Percentiles rank a stretch among this genome's conserved stretches.
Conservation (phyloP, 139 green algal genomes). For the Chlorella vulgaris region DNA sequence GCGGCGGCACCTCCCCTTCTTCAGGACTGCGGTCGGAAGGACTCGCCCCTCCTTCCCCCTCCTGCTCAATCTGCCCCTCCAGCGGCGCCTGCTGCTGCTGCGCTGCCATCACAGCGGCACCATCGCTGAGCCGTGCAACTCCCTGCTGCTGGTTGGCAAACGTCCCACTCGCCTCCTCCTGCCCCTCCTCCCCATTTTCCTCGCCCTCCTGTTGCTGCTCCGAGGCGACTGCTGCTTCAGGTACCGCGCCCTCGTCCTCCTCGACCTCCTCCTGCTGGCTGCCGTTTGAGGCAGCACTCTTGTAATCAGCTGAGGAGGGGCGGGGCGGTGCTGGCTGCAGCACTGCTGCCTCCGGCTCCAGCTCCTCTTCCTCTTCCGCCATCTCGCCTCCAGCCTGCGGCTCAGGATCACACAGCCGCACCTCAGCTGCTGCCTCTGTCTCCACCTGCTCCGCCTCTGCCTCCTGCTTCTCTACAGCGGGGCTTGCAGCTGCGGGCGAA, state of each 20-base stretch:
- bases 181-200: too few relatives aligned
- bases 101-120: not conserved
- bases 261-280: not conserved
- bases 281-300: not conserved
- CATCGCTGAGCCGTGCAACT: not conserved
- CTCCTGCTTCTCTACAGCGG: not conserved
- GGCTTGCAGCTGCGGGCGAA: not conserved
- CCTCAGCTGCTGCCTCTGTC: not conserved
- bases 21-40: too few relatives aligned
- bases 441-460: not conserved
- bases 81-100: not conserved
- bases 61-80: not conserved
- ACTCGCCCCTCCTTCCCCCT: not conserved
- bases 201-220: not conserved
- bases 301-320: constrained; percentile 5
- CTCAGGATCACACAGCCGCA: not conserved
- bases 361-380: not conserved
- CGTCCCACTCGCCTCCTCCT: not conserved
- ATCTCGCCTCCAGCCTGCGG: not conserved
- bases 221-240: not conserved
- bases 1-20: not conserved
- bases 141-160: not conserved
- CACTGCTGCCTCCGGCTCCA: not conserved
- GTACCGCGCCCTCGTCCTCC: not conserved
- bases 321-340: not conserved